These are phyloP conservation scores for Melanopsichium pennsylvanicum DNA, from an alignment of 1,284 basidiomycete genomes.

Conservation along the genomic window DNA sequence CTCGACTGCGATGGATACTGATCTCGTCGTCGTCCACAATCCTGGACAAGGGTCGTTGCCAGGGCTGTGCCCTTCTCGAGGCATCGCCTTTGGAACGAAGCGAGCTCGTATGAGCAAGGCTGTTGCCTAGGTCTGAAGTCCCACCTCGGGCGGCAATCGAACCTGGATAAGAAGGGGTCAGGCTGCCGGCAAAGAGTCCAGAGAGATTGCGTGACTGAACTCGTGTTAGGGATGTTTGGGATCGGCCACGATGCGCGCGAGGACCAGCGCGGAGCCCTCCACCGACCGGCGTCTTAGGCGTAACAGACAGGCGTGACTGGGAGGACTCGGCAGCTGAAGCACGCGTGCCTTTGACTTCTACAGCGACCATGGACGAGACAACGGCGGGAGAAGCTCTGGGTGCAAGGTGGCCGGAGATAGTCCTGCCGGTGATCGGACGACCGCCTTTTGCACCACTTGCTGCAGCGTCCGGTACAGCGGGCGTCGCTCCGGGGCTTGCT, in stretches of 20 bases:
- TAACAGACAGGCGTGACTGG: slow-evolving; percentile 11
- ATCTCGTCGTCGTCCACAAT: slow-evolving; percentile 62
- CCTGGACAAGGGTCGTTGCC: slow-evolving; percentile 36
- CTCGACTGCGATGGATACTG: slow-evolving; percentile 47
- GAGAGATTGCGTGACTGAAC: slow-evolving; percentile 50
- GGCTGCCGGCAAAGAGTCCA: slow-evolving; percentile 49
- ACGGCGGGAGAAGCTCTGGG: slow-evolving; percentile 50
- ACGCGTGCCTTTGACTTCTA: slow-evolving; percentile 55
- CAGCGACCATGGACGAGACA: slow-evolving; percentile 46
- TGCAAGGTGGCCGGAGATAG: slow-evolving; percentile 33
- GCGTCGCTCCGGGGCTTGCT: background rate
- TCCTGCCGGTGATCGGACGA: slow-evolving; percentile 17
- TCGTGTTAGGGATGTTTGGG: slow-evolving; percentile 36
- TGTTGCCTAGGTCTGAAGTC: slow-evolving; percentile 1
- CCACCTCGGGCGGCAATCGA: slow-evolving; percentile 4
- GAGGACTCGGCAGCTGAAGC: slow-evolving; percentile 35
- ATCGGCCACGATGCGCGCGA: slow-evolving; percentile 36
- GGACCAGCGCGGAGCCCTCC: slow-evolving; percentile 32
- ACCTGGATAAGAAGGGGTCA: slow-evolving; percentile 4
- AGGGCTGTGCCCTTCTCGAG: slow-evolving; percentile 4
- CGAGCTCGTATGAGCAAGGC: slow-evolving; percentile 9
- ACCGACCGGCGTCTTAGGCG: slow-evolving; percentile 10
- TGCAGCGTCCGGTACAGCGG: slow-evolving; percentile 14
- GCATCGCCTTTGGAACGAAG: slow-evolving; percentile 4
- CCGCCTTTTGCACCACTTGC: slow-evolving; percentile 5